Percentiles rank a stretch among this genome's conserved stretches.
Evolutionary conservation across 768 basidiomycete genomes (phyloP).

Genomic region (Exidia glandulosa): DNA sequence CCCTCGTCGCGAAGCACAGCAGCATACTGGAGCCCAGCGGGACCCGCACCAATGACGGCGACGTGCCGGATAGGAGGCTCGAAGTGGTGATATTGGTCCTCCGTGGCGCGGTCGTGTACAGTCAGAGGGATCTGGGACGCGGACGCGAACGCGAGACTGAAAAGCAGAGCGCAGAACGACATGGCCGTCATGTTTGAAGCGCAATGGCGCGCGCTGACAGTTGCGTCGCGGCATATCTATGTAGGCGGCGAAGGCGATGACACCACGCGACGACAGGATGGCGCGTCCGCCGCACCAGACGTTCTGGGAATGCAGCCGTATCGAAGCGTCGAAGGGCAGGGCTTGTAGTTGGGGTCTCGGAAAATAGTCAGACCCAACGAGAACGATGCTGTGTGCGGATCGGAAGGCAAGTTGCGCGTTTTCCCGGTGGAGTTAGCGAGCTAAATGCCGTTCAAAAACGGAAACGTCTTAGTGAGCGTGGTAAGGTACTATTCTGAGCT

Average conservation of each 20-base stretch:
- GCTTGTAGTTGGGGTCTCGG: no score
- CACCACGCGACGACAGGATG: neutral
- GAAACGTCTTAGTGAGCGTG: no score
- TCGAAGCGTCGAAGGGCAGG: no score
- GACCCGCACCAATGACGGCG: neutral
- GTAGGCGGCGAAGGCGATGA: neutral
- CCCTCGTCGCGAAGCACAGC: neutral
- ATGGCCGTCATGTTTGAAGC: neutral
- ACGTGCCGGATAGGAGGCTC: neutral
- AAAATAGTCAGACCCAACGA: no score
- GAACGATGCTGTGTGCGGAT: no score
- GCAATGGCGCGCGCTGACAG: neutral
- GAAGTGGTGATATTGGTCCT: neutral
- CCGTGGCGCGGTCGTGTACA: neutral
- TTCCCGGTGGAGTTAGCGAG: no score
- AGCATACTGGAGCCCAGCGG: neutral
- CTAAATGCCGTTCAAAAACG: no score
- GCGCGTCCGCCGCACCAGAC: no score
- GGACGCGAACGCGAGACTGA: neutral
- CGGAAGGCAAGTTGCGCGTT: no score
- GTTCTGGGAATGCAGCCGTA: no score
- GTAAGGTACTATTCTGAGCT: no score
- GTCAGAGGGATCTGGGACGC: neutral
- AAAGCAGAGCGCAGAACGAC: neutral
- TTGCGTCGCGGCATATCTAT: neutral